phyloP scores from a whole-genome alignment of 2,329 filamentous ascomycete genomes.

The Cryphonectria nitschkei region DNA sequence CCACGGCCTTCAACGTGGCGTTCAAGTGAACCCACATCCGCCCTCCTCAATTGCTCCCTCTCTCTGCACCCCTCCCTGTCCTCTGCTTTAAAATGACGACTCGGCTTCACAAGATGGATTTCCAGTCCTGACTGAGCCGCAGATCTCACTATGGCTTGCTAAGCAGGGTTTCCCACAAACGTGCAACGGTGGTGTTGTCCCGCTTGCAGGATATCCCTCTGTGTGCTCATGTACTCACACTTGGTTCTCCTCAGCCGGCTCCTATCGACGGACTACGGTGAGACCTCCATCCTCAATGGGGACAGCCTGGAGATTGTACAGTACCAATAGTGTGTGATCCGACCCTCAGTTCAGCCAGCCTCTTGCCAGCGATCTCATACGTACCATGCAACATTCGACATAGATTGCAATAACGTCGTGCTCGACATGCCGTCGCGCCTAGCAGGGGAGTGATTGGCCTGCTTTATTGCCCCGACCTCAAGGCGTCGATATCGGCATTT shows the following conservation, averaged over 20 bases:
- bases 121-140: neutral
- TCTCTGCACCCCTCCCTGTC: neutral
- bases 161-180: neutral
- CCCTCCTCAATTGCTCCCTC: neutral
- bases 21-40: neutral
- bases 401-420: neutral
- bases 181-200: neutral
- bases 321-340: neutral
- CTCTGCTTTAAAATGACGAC: neutral
- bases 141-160: slow-evolving; percentile 3
- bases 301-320: neutral
- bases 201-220: neutral
- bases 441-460: neutral
- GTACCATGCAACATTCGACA: neutral
- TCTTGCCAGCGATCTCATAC: neutral
- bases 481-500: neutral
- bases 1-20: neutral
- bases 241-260: neutral
- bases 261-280: neutral
- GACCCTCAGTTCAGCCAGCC: neutral
- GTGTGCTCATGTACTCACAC: neutral
- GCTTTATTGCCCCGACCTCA: neutral
- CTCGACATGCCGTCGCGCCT: neutral
- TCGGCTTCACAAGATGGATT: neutral
- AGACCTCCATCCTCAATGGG: neutral